Percentiles rank a stretch among this genome's conserved stretches.
These are phyloP conservation scores for Irpex sp. DNA, from an alignment of 1,284 basidiomycete genomes.

Conservation along the genomic window DNA sequence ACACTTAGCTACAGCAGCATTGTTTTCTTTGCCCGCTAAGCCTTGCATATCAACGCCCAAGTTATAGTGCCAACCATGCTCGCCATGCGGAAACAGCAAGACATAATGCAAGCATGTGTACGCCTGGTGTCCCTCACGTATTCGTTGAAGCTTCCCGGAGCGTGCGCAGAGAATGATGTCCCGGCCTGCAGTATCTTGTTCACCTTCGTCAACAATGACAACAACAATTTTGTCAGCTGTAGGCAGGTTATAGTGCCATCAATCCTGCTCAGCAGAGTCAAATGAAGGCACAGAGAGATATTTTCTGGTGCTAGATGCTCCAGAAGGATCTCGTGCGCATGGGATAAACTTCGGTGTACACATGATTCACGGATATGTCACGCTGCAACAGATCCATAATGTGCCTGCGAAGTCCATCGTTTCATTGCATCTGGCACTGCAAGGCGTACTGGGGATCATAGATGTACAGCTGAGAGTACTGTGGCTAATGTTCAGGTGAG, in stretches of 20 bases:
- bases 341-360: constrained; percentile 14
- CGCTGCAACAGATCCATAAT: constrained; percentile 17
- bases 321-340: constrained; percentile 13
- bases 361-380: constrained; percentile 13
- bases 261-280: constrained; percentile 12
- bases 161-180: constrained; percentile 15
- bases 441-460: constrained; percentile 18
- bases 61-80: constrained; percentile 38
- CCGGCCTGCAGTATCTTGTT: constrained; percentile 2
- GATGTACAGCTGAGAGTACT: constrained; percentile 26
- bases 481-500: constrained; percentile 1
- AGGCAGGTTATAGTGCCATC: constrained; percentile 24
- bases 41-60: no score
- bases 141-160: constrained; percentile 21
- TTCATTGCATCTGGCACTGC: constrained; percentile 6
- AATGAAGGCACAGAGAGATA: background rate
- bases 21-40: no score
- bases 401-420: constrained; percentile 11
- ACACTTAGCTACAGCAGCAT: constrained; percentile 6
- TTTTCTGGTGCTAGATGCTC: no score
- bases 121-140: constrained; percentile 32
- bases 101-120: constrained; percentile 38
- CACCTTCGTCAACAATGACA: constrained; percentile 22
- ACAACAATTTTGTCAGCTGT: constrained; percentile 26
- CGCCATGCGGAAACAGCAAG: constrained; percentile 34